Evolutionary conservation across 208 protist genomes (phyloP), one percentile per base, ranked within the genome.

Genomic region (Sergeia podlipaevii): DNA sequence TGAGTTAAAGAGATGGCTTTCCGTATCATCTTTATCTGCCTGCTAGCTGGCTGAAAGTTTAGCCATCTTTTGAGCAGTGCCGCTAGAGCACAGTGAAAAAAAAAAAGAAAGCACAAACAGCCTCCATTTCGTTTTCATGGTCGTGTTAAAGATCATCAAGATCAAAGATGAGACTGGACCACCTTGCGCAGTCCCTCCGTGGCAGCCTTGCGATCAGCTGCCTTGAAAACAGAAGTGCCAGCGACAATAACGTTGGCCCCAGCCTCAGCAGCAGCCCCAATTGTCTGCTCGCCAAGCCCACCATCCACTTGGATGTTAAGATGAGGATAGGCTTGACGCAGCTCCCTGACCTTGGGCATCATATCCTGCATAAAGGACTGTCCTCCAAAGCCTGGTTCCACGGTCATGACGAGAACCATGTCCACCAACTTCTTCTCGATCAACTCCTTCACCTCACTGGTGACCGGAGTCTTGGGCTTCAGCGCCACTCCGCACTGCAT

Each of bases 351-450:
- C 75, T 99, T 99, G 50, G 80, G 71, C 80, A 99, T 93, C 76
- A 96, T 96, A 4, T 99, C 89, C 0, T 56, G 47, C 93, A 99
- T 99, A 70, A 99, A 99, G 1, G 70, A 79, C 80, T 99, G 98
- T 17, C 99, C 99, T 29, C 98, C 98, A 59, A 99, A 99, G 36
- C 99, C 99, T 15, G 98, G 99, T 68, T 99, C 97, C 17, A 99
- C 98, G 2, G 98, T 99, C 97, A 99, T 99, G 26, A 98, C 80
- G 24, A 99, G 88, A 17, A 99, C 82, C 80, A 99, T 97, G 72
- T 99, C 97, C 6, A 99, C 70, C 20, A 96, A 66, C 65, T 86
- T 84, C 44, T 79, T 56, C 34, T 85, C 71, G 24, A 93, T 53
- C n/a, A 95, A 83, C 41, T 51, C 60, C 13, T 50, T 51, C 23